Evolutionary conservation across 768 basidiomycete genomes (phyloP).

Genomic region (Lyophyllum atratum): DNA sequence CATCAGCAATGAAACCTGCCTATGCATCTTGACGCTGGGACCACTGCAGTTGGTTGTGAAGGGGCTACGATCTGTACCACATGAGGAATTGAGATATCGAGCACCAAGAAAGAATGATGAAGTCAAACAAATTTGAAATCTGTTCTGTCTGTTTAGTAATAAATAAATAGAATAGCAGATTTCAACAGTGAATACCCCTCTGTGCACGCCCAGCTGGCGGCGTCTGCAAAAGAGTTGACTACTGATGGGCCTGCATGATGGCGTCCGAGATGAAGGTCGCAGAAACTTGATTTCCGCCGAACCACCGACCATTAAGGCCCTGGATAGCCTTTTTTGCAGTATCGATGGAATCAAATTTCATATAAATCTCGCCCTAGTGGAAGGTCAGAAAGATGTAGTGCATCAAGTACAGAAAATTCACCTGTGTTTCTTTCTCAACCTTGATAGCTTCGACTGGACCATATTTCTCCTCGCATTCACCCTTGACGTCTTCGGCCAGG

Average conservation of each 20-base stretch:
- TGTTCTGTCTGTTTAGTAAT: conserved; percentile 30
- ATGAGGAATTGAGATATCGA: conserved; percentile 28
- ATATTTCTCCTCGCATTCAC: conserved; percentile 91
- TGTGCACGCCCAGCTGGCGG: conserved; percentile 8
- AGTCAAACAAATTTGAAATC: conserved; percentile 33
- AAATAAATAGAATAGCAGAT: conserved; percentile 20
- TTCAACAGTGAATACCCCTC: conserved; percentile 30
- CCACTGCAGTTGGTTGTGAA: conserved; percentile 15
- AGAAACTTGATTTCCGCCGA: conserved; percentile 87
- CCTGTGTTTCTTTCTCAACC: conserved; percentile 92
- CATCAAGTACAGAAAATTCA: conserved; percentile 29
- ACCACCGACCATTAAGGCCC: conserved; percentile 96
- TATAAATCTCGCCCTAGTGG: conserved; percentile 90
- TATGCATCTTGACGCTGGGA: conserved; percentile 30
- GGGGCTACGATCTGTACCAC: conserved; percentile 30
- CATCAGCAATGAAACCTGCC: conserved; percentile 41
- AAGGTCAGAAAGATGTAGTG: not conserved
- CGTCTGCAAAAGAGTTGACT: conserved; percentile 24
- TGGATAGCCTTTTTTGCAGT: conserved; percentile 82
- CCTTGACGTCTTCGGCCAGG: conserved; percentile 93
- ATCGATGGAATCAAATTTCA: conserved; percentile 84
- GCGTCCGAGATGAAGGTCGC: conserved; percentile 91
- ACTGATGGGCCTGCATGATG: conserved; percentile 91
- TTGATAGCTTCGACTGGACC: conserved; percentile 87
- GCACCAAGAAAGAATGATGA: conserved; percentile 30